Percentiles rank a stretch among this genome's conserved stretches.
Evolutionary conservation across 2,329 filamentous ascomycete genomes (phyloP).

Genomic region (Colletotrichum camelliae): DNA sequence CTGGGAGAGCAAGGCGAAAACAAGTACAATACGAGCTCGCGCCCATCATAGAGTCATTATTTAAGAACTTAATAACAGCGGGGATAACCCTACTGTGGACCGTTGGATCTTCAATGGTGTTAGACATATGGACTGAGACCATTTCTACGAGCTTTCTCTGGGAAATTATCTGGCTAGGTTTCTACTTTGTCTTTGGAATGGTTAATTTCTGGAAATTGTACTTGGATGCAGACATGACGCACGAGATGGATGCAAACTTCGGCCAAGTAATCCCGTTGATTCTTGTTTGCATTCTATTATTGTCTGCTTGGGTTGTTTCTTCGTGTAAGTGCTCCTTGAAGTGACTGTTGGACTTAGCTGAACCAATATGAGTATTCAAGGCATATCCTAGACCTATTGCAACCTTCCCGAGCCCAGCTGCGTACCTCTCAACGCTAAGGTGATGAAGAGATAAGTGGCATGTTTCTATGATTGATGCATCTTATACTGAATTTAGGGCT

Average conservation of each 20-base stretch:
- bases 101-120: not conserved
- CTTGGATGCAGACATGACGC: not conserved
- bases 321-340: not conserved
- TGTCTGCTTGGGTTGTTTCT: not conserved
- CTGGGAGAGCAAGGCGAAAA: not conserved
- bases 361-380: not conserved
- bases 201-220: not conserved
- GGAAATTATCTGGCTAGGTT: not conserved
- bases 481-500: fast-evolving
- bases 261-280: not conserved
- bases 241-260: not conserved
- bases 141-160: not conserved
- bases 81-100: not conserved
- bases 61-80: not conserved
- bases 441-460: not conserved
- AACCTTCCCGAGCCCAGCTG: not conserved
- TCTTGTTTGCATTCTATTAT: not conserved
- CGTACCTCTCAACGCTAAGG: not conserved
- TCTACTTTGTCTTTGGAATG: not conserved
- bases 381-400: not conserved
- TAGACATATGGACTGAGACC: not conserved
- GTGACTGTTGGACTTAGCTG: not conserved
- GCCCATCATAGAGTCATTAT: not conserved
- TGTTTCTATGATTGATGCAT: not conserved
- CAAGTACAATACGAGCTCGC: not conserved